Percentiles rank a stretch among this genome's conserved stretches.
Conservation (phyloP, 306 rosid genomes). For the Prunus armeniaca region DNA sequence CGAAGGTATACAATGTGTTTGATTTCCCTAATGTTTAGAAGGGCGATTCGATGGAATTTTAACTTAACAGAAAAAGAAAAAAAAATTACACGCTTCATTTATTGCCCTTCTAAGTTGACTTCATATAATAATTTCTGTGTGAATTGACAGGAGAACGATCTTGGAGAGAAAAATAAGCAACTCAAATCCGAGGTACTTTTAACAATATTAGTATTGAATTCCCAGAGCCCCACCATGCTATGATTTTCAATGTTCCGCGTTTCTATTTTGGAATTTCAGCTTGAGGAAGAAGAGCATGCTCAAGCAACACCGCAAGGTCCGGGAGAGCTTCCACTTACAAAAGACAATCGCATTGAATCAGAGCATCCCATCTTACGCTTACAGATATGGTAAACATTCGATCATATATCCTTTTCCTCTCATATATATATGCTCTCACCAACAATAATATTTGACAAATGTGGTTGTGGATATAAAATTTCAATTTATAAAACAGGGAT, state of each 20-base stretch:
- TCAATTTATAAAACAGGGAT: neutral
- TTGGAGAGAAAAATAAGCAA: slow-evolving; percentile 45
- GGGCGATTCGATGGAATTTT: neutral
- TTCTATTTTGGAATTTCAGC: slow-evolving; percentile 25
- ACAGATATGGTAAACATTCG: slow-evolving; percentile 3
- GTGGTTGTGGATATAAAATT: neutral
- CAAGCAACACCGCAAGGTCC: too few species aligned
- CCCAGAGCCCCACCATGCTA: neutral
- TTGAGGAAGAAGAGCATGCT: slow-evolving; percentile 28
- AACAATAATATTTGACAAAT: neutral
- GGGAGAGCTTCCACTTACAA: neutral
- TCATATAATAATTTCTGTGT: neutral
- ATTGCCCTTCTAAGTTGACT: neutral
- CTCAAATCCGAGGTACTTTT: slow-evolving; percentile 57
- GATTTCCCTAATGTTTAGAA: neutral
- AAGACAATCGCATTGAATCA: neutral
- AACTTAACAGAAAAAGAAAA: neutral
- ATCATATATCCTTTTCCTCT: too few species aligned
- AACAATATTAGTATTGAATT: neutral
- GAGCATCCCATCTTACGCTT: neutral
- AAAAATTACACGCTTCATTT: too few species aligned
- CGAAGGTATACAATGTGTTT: neutral
- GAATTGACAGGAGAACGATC: slow-evolving; percentile 42
- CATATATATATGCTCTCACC: too few species aligned
- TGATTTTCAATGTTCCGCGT: neutral